Percentiles rank a stretch among this genome's conserved stretches.
Conservation (phyloP, 306 rosid genomes). For the Gillenia trifoliata region DNA sequence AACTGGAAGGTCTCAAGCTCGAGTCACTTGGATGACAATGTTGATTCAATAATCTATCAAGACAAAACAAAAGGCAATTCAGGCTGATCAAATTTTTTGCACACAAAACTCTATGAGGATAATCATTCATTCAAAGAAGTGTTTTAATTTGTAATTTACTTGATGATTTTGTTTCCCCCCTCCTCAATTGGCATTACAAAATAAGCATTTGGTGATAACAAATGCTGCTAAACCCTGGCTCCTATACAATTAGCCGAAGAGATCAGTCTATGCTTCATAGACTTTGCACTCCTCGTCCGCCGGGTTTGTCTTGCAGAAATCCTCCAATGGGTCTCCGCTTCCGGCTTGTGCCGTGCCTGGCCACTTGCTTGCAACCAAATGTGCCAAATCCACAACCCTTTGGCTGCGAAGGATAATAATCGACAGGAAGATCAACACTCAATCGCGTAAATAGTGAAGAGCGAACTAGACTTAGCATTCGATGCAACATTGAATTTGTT, state of each 20-base stretch:
- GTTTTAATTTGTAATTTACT: background rate
- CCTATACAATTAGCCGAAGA: conserved; percentile 21
- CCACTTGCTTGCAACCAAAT: conserved; percentile 85
- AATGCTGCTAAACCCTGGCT: conserved; percentile 5
- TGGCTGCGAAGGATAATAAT: conserved; percentile 51
- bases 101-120: background rate
- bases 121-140: background rate
- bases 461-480: too few relatives aligned
- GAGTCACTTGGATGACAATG: too few relatives aligned
- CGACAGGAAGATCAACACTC: background rate
- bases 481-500: background rate
- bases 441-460: background rate
- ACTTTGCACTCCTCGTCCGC: conserved; percentile 96
- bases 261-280: conserved; percentile 50
- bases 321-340: conserved; percentile 91
- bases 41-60: too few relatives aligned
- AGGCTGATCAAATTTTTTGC: too few relatives aligned
- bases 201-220: conserved; percentile 4
- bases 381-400: conserved; percentile 97
- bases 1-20: too few relatives aligned
- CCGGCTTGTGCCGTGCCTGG: conserved; percentile 47
- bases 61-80: too few relatives aligned
- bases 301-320: conserved; percentile 90
- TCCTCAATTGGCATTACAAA: conserved; percentile 10
- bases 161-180: background rate